phyloP scores from a whole-genome alignment of 768 basidiomycete species.

The Hericium rajendrae region DNA sequence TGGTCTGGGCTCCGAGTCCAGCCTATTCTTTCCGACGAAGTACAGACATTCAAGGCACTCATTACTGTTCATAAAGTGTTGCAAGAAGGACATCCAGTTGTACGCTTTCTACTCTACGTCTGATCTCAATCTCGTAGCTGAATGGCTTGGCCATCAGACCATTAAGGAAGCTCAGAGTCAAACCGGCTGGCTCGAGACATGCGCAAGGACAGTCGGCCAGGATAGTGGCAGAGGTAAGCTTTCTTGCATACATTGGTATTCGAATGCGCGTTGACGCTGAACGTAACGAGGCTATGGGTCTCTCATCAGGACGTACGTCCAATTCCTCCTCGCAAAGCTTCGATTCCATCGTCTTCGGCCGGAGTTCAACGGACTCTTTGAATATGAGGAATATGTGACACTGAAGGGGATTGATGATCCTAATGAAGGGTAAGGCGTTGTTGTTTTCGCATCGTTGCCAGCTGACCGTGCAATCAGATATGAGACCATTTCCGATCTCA shows the following conservation, averaged over 20 bases:
- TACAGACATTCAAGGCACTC: slow-evolving; percentile 96
- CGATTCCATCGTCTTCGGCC: slow-evolving; percentile 92
- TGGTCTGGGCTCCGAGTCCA: slow-evolving; percentile 97
- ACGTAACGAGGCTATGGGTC: slow-evolving; percentile 71
- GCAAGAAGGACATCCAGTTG: slow-evolving; percentile 94
- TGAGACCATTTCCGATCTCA: slow-evolving; percentile 95
- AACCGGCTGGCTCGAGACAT: slow-evolving; percentile 97
- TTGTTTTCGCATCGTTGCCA: background rate
- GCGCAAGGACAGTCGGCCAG: slow-evolving; percentile 75
- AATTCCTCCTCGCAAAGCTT: slow-evolving; percentile 91
- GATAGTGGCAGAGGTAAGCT: slow-evolving; percentile 67
- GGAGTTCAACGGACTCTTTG: slow-evolving; percentile 97
- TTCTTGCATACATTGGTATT: background rate
- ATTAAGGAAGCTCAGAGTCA: slow-evolving; percentile 96
- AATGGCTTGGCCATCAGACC: slow-evolving; percentile 42
- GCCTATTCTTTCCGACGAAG: slow-evolving; percentile 93
- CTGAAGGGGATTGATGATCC: slow-evolving; percentile 97
- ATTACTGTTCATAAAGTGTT: slow-evolving; percentile 97
- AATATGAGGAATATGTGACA: slow-evolving; percentile 97
- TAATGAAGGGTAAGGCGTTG: slow-evolving; percentile 78
- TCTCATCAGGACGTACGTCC: slow-evolving; percentile 91
- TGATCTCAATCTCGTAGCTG: background rate
- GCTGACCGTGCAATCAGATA: slow-evolving; percentile 36
- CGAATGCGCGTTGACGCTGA: background rate
- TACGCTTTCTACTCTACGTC: slow-evolving; percentile 31